A percentile compares a stretch with the other conserved stretches of the same genome.
Evolutionary conservation across 208 protist genomes (phyloP).

Genomic region (Naegleria lovaniensis): DNA sequence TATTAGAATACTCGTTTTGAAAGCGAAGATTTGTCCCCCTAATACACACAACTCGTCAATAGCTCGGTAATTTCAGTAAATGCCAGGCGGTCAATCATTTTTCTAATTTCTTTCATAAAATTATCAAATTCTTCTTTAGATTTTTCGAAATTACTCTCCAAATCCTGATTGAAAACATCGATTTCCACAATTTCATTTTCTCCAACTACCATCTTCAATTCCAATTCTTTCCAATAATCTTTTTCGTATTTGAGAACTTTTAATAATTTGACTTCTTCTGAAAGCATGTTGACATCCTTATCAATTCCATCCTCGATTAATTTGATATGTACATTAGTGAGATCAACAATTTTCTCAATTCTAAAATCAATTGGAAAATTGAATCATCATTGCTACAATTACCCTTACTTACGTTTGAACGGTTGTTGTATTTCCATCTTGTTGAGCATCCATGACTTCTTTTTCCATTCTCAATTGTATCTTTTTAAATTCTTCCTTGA

Average conservation of each 20-base stretch:
- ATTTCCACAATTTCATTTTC: background rate
- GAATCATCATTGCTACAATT: background rate
- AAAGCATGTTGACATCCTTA: background rate
- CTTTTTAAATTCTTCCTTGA: conserved; percentile 25
- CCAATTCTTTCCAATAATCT: conserved; percentile 27
- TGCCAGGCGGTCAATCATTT: background rate
- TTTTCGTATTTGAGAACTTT: conserved; percentile 13
- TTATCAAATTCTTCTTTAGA: background rate
- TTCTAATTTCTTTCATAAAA: conserved; percentile 18
- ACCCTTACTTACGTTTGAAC: background rate
- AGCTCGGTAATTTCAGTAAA: background rate
- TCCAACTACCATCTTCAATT: conserved; percentile 28
- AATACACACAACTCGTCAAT: background rate
- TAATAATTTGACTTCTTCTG: conserved; percentile 20
- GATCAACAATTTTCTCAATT: conserved; percentile 1
- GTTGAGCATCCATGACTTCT: conserved; percentile 13
- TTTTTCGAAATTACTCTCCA: background rate
- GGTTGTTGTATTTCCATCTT: background rate
- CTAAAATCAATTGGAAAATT: too few species aligned
- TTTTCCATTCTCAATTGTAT: background rate
- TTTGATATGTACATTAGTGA: background rate
- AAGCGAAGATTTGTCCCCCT: too few species aligned
- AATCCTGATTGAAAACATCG: background rate
- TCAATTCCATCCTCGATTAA: conserved; percentile 21
- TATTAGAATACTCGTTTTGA: too few species aligned